Conservation (phyloP, 2,329 filamentous ascomycete species). For the Pyrenophora seminiperda region DNA sequence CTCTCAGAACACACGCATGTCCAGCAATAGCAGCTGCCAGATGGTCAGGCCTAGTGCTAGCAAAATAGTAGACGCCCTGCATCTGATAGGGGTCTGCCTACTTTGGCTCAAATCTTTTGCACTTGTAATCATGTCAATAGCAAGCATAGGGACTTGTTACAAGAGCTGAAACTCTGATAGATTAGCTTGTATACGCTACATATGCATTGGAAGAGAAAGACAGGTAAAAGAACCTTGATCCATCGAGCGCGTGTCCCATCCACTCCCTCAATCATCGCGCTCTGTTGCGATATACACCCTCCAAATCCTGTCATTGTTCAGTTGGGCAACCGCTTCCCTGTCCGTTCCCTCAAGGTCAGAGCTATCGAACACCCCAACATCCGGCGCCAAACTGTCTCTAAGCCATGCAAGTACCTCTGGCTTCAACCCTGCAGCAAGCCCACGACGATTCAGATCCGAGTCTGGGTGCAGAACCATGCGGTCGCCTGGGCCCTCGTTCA, state of each 20-base stretch:
- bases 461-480: not conserved
- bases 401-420: not conserved
- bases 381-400: not conserved
- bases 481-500: not conserved
- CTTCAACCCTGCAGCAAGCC: not conserved
- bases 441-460: not conserved
- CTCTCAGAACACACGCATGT: slow-evolving; percentile 55
- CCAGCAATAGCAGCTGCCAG: slow-evolving; percentile 45
- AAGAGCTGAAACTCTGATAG: too few relatives aligned
- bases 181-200: too few relatives aligned
- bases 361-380: not conserved
- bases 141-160: too few relatives aligned
- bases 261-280: too few relatives aligned
- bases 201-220: too few relatives aligned
- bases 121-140: too few relatives aligned
- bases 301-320: too few relatives aligned
- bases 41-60: slow-evolving; percentile 49
- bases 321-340: too few relatives aligned
- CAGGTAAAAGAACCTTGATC: too few relatives aligned
- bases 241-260: too few relatives aligned
- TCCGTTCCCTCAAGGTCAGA: not conserved
- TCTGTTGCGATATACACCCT: too few relatives aligned
- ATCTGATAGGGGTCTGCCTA: slow-evolving; percentile 60
- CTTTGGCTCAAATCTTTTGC: too few relatives aligned
- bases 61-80: slow-evolving; percentile 51